Evolutionary conservation across 371 early-diverging fungal genomes (phyloP).

Genomic region (Mucor piriformis): DNA sequence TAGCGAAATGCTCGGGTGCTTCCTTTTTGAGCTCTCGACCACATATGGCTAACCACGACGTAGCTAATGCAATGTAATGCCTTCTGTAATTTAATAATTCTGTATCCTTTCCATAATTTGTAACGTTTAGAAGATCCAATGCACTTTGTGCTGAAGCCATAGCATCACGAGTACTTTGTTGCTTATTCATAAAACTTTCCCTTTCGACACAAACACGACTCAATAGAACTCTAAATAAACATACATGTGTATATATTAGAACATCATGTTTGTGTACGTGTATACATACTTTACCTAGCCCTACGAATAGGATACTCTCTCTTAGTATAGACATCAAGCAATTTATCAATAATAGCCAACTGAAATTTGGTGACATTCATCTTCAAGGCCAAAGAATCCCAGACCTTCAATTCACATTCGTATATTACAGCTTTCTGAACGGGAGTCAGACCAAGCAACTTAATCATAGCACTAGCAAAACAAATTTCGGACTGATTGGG

Average conservation of each 20-base stretch:
- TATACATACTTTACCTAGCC: slow-evolving; percentile 8
- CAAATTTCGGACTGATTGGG: slow-evolving; percentile 18
- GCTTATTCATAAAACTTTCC: neutral
- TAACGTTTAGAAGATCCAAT: slow-evolving; percentile 18
- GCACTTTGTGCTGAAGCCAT: slow-evolving; percentile 31
- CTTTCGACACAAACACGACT: slow-evolving; percentile 30
- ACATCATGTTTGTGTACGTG: no score
- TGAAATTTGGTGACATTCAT: slow-evolving; percentile 30
- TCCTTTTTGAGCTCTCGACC: slow-evolving; percentile 30
- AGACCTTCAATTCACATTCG: slow-evolving; percentile 45
- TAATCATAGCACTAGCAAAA: slow-evolving; percentile 33
- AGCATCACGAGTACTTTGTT: slow-evolving; percentile 12
- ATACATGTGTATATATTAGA: no score
- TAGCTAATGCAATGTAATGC: slow-evolving; percentile 61
- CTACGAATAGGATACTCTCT: slow-evolving; percentile 41
- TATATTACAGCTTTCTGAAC: slow-evolving; percentile 31
- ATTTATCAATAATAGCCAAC: slow-evolving; percentile 21
- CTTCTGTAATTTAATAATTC: slow-evolving; percentile 47
- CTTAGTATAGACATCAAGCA: slow-evolving; percentile 31
- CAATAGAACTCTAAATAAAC: slow-evolving; percentile 15
- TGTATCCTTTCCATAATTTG: slow-evolving; percentile 41
- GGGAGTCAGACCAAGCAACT: slow-evolving; percentile 10
- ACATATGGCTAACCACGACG: slow-evolving; percentile 62
- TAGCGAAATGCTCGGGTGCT: slow-evolving; percentile 43
- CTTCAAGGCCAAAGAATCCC: slow-evolving; percentile 28